phyloP scores from a whole-genome alignment of 768 basidiomycete genomes.

The Lentinula sp. region DNA sequence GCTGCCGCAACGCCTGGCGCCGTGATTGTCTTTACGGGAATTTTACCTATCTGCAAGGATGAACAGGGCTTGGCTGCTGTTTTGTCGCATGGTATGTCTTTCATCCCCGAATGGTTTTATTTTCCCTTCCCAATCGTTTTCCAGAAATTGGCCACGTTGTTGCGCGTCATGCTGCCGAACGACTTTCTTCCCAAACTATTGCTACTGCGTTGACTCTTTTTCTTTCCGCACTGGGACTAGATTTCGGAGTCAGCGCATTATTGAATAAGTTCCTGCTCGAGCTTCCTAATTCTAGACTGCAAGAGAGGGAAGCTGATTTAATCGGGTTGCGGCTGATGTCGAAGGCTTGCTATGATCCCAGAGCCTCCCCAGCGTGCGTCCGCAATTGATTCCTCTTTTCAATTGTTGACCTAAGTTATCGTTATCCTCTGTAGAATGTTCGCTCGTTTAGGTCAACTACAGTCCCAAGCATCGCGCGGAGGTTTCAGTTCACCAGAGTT shows the following conservation, averaged over 20 bases:
- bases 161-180: conserved; percentile 40
- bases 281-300: conserved; percentile 77
- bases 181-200: conserved; percentile 40
- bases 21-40: conserved; percentile 86
- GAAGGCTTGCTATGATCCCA: conserved; percentile 83
- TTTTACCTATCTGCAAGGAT: conserved; percentile 69
- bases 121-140: not conserved
- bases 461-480: conserved; percentile 27
- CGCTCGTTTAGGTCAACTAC: conserved; percentile 52
- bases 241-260: conserved; percentile 43
- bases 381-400: not conserved
- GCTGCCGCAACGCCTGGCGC: conserved; percentile 72
- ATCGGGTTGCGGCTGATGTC: conserved; percentile 80
- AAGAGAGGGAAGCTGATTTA: conserved; percentile 85
- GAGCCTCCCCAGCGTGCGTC: conserved; percentile 63
- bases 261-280: conserved; percentile 50
- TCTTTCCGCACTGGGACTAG: conserved; percentile 36
- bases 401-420: not conserved
- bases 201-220: conserved; percentile 34
- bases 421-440: conserved; percentile 50
- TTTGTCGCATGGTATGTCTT: conserved; percentile 67
- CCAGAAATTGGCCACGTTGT: conserved; percentile 72
- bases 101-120: not conserved
- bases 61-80: conserved; percentile 83
- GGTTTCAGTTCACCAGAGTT: conserved; percentile 43